Conservation (phyloP, 208 protist genomes). For the Acanthamoeba lenticulata region DNA sequence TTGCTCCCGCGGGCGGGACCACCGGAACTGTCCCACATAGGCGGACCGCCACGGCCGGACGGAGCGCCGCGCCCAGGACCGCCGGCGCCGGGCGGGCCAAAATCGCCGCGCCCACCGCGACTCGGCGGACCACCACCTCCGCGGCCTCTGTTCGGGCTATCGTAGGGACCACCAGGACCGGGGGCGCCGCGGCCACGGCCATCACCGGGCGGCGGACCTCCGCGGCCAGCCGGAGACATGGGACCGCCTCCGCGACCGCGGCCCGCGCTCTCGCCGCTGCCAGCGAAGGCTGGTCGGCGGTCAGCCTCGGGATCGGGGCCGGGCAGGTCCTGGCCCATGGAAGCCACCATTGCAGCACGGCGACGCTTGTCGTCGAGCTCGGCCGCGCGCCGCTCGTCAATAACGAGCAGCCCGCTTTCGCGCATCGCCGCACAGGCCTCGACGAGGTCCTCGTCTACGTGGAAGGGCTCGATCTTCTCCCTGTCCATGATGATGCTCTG, state of each 20-base stretch:
- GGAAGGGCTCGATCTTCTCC: slow-evolving; percentile 40
- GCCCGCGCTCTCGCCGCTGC: background rate
- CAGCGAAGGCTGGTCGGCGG: background rate
- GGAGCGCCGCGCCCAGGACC: background rate
- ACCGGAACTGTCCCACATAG: background rate
- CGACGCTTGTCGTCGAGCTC: background rate
- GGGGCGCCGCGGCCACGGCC: background rate
- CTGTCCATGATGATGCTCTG: slow-evolving; percentile 41
- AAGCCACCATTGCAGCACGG: background rate
- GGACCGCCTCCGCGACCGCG: background rate
- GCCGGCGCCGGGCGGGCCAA: too few relatives aligned
- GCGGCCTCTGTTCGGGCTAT: too few relatives aligned
- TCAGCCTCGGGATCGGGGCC: background rate
- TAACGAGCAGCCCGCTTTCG: background rate
- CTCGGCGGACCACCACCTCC: background rate
- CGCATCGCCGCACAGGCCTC: slow-evolving; percentile 9
- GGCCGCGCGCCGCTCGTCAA: background rate
- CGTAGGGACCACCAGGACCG: background rate
- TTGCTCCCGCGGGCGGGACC: background rate
- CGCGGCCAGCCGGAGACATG: background rate
- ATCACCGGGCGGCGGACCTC: background rate
- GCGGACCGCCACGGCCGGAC: background rate
- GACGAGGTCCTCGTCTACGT: slow-evolving; percentile 21
- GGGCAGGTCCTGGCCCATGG: background rate
- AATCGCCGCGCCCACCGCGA: background rate